These are phyloP conservation scores for Hypoxylon fuscum DNA, from an alignment of 495 filamentous ascomycete genomes.

Conservation along the genomic window DNA sequence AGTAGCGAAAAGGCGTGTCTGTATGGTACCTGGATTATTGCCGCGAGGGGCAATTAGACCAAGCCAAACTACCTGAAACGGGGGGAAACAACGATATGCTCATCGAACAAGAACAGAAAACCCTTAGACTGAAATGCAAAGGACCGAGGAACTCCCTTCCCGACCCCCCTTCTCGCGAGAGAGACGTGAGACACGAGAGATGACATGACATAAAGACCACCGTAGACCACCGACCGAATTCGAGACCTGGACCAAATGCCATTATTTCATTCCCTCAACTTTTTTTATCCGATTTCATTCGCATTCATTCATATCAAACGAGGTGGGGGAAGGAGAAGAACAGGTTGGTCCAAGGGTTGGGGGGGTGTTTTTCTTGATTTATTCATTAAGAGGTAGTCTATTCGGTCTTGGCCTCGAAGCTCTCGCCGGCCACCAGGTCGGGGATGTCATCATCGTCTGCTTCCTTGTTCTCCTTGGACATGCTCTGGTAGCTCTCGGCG, in stretches of 20 bases:
- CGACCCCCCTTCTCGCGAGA: constrained; percentile 19
- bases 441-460: constrained; percentile 89
- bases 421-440: constrained; percentile 93
- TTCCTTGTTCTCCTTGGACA: constrained; percentile 96
- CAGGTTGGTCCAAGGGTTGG: background rate
- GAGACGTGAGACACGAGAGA: constrained; percentile 7
- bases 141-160: constrained; percentile 35
- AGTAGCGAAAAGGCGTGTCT: constrained; percentile 15
- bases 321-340: background rate
- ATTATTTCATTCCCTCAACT: constrained; percentile 30
- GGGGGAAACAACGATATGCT: constrained; percentile 4
- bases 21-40: background rate
- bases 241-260: constrained; percentile 31
- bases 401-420: constrained; percentile 96
- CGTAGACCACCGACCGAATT: constrained; percentile 17
- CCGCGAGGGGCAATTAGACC: constrained; percentile 2
- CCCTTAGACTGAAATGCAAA: constrained; percentile 17
- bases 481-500: constrained; percentile 98
- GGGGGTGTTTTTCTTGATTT: background rate
- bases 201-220: constrained; percentile 16
- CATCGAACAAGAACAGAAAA: background rate
- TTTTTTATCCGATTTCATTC: constrained; percentile 13
- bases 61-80: constrained; percentile 33
- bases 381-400: constrained; percentile 55
- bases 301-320: constrained; percentile 23